Conservation (phyloP, 257 asterid species). For the Nicotiana knightiana region DNA sequence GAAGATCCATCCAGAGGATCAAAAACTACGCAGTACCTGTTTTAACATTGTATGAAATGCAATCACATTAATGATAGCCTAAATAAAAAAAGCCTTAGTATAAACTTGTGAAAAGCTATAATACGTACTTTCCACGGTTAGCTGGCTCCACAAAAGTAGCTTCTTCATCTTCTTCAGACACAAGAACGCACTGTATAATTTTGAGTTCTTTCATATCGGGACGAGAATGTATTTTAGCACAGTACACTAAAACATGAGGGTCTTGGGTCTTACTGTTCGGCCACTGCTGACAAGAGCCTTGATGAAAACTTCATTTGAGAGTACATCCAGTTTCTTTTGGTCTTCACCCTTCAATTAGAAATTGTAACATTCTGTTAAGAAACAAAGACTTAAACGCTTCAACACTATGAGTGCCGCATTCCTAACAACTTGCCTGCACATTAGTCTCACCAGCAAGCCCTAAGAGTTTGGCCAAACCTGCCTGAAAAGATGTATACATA, state of each 20-base stretch:
- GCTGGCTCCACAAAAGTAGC: constrained; percentile 79
- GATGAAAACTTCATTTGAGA: constrained; percentile 87
- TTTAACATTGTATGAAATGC: constrained; percentile 7
- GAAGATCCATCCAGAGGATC: constrained; percentile 99
- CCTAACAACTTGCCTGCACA: constrained; percentile 63
- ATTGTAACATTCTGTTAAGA: not conserved
- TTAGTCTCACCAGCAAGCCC: constrained; percentile 99
- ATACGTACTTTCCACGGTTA: constrained; percentile 71
- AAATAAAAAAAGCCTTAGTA: not conserved
- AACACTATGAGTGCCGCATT: not conserved
- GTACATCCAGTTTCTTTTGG: constrained; percentile 94
- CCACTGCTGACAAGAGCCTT: constrained; percentile 96
- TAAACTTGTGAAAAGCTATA: not conserved
- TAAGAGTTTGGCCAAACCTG: constrained; percentile 91
- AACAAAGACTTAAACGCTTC: not conserved
- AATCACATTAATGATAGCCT: not conserved
- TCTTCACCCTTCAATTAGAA: constrained; percentile 57
- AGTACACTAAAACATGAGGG: constrained; percentile 9
- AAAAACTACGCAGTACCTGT: constrained; percentile 92
- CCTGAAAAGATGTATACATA: constrained; percentile 40
- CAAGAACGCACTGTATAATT: constrained; percentile 74
- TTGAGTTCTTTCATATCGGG: not conserved
- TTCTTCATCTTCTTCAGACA: constrained; percentile 93
- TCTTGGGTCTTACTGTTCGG: constrained; percentile 58
- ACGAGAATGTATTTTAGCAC: not conserved